These are phyloP conservation scores for Debaryomyces subglobosus DNA, from an alignment of 1,139 yeast species.

Conservation along the genomic window DNA sequence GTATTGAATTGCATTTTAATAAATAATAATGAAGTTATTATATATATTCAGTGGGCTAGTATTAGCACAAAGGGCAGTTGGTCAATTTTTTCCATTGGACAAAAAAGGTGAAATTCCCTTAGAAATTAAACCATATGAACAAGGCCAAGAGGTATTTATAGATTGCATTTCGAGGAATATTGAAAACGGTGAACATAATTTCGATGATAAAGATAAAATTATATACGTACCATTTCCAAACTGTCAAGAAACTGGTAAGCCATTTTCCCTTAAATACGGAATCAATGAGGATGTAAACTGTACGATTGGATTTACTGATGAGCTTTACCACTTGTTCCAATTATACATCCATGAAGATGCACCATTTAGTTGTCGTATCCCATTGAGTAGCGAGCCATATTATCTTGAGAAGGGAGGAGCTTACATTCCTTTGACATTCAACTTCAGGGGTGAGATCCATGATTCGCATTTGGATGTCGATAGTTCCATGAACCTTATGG, in stretches of 20 bases:
- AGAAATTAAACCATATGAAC: slow-evolving; percentile 37
- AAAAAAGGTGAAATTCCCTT: slow-evolving; percentile 43
- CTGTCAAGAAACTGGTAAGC: slow-evolving; percentile 67
- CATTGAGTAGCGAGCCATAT: slow-evolving; percentile 47
- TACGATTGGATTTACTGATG: slow-evolving; percentile 66
- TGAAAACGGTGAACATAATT: slow-evolving; percentile 72
- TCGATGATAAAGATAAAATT: slow-evolving; percentile 61
- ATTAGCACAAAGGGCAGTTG: slow-evolving; percentile 8
- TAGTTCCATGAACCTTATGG: slow-evolving; percentile 55
- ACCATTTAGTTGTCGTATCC: slow-evolving; percentile 72
- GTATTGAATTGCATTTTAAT: not conserved
- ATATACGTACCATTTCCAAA: slow-evolving; percentile 60
- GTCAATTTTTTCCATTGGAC: slow-evolving; percentile 41
- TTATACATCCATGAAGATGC: slow-evolving; percentile 76
- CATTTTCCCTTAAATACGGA: slow-evolving; percentile 57
- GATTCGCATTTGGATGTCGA: slow-evolving; percentile 75
- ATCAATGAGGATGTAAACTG: slow-evolving; percentile 59
- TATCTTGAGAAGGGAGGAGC: slow-evolving; percentile 53
- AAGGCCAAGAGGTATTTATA: slow-evolving; percentile 52
- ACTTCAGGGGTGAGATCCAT: slow-evolving; percentile 67
- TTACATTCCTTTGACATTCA: slow-evolving; percentile 62
- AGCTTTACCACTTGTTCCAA: slow-evolving; percentile 71
- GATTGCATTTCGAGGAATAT: slow-evolving; percentile 70
- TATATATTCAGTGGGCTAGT: not conserved
- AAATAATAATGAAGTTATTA: slow-evolving; percentile 3